Percentiles rank a stretch among this genome's conserved stretches.
Evolutionary conservation across 352 stramenopile genomes (phyloP).

Genomic region (Globisporangium radiosum): DNA sequence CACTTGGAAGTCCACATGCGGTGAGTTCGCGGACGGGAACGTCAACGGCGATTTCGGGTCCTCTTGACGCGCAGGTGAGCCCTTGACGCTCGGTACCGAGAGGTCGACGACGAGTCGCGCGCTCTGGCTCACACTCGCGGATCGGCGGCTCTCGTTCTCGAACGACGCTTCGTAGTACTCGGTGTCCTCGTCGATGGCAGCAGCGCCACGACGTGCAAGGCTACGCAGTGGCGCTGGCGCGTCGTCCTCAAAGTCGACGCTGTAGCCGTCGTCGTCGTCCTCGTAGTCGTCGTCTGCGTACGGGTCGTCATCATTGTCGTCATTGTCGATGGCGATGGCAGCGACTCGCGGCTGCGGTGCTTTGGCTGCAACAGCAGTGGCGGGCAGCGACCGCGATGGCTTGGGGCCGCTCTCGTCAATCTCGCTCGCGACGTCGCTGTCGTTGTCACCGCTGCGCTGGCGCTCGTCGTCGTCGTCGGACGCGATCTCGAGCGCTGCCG

Average conservation of each 20-base stretch:
- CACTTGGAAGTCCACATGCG: slow-evolving; percentile 37
- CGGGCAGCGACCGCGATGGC: too few species aligned
- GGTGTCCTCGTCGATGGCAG: slow-evolving; percentile 22
- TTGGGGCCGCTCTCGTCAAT: slow-evolving; percentile 33
- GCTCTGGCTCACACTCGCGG: slow-evolving; percentile 27
- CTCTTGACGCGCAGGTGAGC: slow-evolving; percentile 23
- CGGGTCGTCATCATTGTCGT: slow-evolving; percentile 6
- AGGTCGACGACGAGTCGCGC: slow-evolving; percentile 51
- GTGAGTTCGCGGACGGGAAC: slow-evolving; percentile 22
- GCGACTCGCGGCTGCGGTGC: not conserved
- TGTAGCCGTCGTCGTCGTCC: slow-evolving; percentile 55
- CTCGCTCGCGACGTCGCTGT: slow-evolving; percentile 43
- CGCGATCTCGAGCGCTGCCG: slow-evolving; percentile 54
- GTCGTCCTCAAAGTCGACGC: slow-evolving; percentile 62
- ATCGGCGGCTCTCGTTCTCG: slow-evolving; percentile 56
- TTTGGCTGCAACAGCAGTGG: too few species aligned
- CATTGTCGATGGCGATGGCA: not conserved
- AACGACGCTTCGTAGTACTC: slow-evolving; percentile 67
- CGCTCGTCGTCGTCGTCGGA: slow-evolving; percentile 34
- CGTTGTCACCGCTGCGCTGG: slow-evolving; percentile 13
- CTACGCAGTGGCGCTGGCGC: not conserved
- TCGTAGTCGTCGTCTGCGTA: slow-evolving; percentile 33
- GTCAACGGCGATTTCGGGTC: slow-evolving; percentile 7
- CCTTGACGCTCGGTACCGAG: slow-evolving; percentile 37
- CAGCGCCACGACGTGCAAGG: slow-evolving; percentile 1